Conservation (phyloP, 148 eudicot species). For the Beta vulgaris region DNA sequence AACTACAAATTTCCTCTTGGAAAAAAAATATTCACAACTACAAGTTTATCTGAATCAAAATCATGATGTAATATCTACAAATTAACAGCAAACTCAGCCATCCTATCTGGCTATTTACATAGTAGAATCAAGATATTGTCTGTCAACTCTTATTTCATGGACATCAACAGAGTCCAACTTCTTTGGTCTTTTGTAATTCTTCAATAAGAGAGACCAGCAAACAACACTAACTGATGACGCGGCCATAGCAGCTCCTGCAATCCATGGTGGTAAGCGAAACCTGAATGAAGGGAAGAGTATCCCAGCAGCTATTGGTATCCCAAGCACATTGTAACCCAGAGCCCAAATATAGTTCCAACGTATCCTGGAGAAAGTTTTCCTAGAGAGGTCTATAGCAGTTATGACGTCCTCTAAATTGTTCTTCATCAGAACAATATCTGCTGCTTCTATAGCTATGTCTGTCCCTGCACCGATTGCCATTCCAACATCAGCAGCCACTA, state of each 20-base stretch:
- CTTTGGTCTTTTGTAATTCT: constrained; percentile 72
- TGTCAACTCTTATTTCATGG: constrained; percentile 47
- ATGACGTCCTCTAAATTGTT: constrained; percentile 89
- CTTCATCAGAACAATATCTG: constrained; percentile 88
- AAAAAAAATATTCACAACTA: too few relatives aligned
- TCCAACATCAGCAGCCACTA: constrained; percentile 95
- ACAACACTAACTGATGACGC: constrained; percentile 99
- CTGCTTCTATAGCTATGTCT: constrained; percentile 97
- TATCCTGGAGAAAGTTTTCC: constrained; percentile 75
- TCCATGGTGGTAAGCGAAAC: constrained; percentile 90
- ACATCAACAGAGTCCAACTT: constrained; percentile 52
- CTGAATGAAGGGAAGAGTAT: constrained; percentile 63
- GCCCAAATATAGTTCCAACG: constrained; percentile 93
- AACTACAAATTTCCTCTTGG: not conserved
- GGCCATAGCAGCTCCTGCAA: constrained; percentile 99
- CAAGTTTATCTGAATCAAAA: too few relatives aligned
- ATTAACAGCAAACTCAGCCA: not conserved
- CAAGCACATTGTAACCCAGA: constrained; percentile 74
- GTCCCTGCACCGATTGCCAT: constrained; percentile 99
- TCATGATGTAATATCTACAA: not conserved
- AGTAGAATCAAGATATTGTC: too few relatives aligned
- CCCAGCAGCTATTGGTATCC: constrained; percentile 93
- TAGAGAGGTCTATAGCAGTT: constrained; percentile 88
- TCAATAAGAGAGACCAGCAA: constrained; percentile 83
- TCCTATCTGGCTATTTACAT: too few relatives aligned